These are phyloP conservation scores for Cystofilobasidium ferigula DNA, from an alignment of 768 basidiomycete genomes.

Conservation along the genomic window DNA sequence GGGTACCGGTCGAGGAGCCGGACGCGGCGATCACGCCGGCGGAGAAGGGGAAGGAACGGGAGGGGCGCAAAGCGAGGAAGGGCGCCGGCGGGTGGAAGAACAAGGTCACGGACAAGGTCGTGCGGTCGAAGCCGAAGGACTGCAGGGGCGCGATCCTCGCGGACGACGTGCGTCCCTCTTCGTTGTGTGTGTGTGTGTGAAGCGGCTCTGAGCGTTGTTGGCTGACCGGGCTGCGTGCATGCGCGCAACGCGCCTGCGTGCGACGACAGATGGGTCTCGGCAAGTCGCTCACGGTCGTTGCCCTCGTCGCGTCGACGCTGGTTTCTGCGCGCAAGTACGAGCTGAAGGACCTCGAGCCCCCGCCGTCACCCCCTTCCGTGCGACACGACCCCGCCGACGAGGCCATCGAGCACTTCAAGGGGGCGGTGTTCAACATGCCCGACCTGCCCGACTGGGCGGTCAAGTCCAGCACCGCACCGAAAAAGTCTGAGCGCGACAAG, in stretches of 20 bases:
- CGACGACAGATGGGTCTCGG: slow-evolving; percentile 83
- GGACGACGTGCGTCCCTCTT: slow-evolving; percentile 71
- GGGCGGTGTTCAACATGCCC: slow-evolving; percentile 79
- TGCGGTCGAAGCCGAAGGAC: slow-evolving; percentile 42
- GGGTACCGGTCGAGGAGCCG: slow-evolving; percentile 27
- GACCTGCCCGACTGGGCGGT: slow-evolving; percentile 11
- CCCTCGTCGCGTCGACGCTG: slow-evolving; percentile 80
- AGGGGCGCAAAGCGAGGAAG: no score
- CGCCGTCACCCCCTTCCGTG: slow-evolving; percentile 16
- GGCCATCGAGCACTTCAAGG: slow-evolving; percentile 33
- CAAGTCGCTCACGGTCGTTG: slow-evolving; percentile 91
- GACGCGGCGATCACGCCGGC: background rate
- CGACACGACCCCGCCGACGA: slow-evolving; percentile 25
- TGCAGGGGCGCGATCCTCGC: slow-evolving; percentile 84
- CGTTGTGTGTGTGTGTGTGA: background rate
- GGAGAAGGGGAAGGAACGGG: slow-evolving; percentile 43
- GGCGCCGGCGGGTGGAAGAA: slow-evolving; percentile 53
- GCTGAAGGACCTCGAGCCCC: slow-evolving; percentile 42
- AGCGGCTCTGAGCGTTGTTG: background rate
- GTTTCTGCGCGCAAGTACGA: slow-evolving; percentile 58
- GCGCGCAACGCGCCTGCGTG: no score
- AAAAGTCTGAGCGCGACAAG: slow-evolving; percentile 52
- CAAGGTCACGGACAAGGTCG: slow-evolving; percentile 68
- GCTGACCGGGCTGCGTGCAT: no score
- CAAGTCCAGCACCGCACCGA: slow-evolving; percentile 31